Conservation (phyloP, 1,284 basidiomycete genomes). For the Heliocybe sulcata region DNA sequence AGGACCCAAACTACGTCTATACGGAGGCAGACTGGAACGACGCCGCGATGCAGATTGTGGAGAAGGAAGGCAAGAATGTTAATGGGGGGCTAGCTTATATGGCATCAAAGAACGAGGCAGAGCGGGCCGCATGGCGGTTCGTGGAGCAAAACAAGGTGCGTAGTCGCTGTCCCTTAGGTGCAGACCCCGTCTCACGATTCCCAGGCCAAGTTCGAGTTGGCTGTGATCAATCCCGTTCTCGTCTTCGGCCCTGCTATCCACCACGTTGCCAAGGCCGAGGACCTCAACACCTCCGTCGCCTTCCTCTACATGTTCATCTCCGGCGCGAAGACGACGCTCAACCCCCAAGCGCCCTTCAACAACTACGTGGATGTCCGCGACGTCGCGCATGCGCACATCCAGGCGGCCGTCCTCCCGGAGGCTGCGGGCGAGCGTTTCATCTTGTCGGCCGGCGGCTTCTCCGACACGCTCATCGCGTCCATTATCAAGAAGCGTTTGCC, state of each 20-base stretch:
- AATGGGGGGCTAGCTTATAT: background rate
- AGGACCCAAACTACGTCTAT: background rate
- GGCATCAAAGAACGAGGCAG: background rate
- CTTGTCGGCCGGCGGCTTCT: slow-evolving; percentile 15
- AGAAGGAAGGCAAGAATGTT: background rate
- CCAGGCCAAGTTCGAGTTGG: background rate
- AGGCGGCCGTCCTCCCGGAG: slow-evolving; percentile 15
- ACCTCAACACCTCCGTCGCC: background rate
- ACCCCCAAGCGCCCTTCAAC: background rate
- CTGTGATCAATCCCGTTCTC: background rate
- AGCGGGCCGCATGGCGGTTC: background rate
- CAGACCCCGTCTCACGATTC: no score
- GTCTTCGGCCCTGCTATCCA: background rate
- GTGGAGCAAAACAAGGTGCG: background rate
- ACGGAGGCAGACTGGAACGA: background rate
- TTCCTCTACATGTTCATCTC: background rate
- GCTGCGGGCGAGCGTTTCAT: slow-evolving; percentile 38
- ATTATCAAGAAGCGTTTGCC: background rate
- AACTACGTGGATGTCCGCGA: slow-evolving; percentile 7
- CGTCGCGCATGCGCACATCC: slow-evolving; percentile 4
- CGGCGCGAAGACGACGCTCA: background rate
- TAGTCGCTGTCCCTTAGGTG: background rate
- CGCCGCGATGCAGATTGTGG: background rate
- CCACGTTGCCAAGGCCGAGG: background rate
- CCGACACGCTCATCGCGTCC: background rate